These are phyloP conservation scores for Tephrocybe sp. DNA, from an alignment of 768 basidiomycete genomes.

Conservation along the genomic window DNA sequence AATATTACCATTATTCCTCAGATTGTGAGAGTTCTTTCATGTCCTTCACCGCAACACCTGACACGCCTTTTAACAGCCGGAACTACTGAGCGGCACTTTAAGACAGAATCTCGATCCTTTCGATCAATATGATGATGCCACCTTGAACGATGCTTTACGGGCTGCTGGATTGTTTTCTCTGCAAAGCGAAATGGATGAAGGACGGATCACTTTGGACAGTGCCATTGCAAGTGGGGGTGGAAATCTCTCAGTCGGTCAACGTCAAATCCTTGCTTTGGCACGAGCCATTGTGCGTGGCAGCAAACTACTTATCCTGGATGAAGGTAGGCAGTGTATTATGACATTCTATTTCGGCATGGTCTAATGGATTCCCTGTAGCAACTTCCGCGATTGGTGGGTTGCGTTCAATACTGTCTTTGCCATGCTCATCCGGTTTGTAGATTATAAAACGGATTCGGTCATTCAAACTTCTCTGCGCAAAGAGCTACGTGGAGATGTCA, in stretches of 20 bases:
- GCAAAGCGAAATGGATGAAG: conserved; percentile 41
- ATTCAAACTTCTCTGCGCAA: conserved; percentile 69
- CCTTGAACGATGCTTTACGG: conserved; percentile 35
- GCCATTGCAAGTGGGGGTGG: conserved; percentile 50
- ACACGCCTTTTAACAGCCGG: conserved; percentile 26
- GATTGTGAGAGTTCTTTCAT: conserved; percentile 28
- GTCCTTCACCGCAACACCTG: not conserved
- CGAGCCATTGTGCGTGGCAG: conserved; percentile 58
- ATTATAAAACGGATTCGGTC: conserved; percentile 62
- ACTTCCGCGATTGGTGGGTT: conserved; percentile 47
- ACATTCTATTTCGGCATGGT: conserved; percentile 29
- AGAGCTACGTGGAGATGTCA: conserved; percentile 58
- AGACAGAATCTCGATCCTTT: conserved; percentile 71
- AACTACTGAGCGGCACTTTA: conserved; percentile 58
- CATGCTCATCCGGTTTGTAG: conserved; percentile 21
- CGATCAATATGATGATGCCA: conserved; percentile 50
- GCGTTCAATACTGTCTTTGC: not conserved
- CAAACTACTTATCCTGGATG: conserved; percentile 60
- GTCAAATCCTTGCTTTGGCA: conserved; percentile 68
- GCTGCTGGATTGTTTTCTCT: conserved; percentile 39
- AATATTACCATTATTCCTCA: conserved; percentile 62
- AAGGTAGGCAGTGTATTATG: conserved; percentile 34
- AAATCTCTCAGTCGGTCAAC: conserved; percentile 76
- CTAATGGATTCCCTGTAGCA: conserved; percentile 29
- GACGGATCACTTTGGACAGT: conserved; percentile 46